These are phyloP conservation scores for Echites panduratus DNA, from an alignment of 257 asterid species.

Conservation along the genomic window DNA sequence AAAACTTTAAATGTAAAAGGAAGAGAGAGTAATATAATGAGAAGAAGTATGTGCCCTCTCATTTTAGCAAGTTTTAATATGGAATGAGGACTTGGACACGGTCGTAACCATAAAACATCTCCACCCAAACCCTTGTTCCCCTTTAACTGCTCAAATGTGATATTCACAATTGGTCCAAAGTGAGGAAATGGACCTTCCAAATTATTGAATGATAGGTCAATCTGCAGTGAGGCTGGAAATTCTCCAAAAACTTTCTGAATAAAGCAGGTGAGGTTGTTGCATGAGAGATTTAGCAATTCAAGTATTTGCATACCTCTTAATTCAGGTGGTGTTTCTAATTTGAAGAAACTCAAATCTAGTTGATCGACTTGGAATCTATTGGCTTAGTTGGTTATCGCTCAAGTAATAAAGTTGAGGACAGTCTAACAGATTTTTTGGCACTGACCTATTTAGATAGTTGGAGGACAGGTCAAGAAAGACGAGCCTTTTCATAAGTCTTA, in stretches of 20 bases:
- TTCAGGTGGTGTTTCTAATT: conserved; percentile 25
- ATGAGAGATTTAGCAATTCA: conserved; percentile 28
- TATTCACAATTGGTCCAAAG: conserved; percentile 18
- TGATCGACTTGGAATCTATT: conserved; percentile 20
- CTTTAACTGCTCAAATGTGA: conserved; percentile 15
- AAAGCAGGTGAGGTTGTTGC: conserved; percentile 26
- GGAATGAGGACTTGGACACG: no score
- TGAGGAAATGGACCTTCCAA: conserved; percentile 24
- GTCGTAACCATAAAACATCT: neutral
- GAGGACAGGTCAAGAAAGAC: conserved; percentile 15
- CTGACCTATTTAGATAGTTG: conserved; percentile 24
- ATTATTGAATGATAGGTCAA: conserved; percentile 21
- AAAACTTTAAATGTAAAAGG: conserved; percentile 2
- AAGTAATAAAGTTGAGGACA: conserved; percentile 12
- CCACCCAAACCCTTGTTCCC: conserved; percentile 30
- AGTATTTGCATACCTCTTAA: conserved; percentile 1
- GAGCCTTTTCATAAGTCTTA: conserved; percentile 16
- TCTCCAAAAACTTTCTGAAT: conserved; percentile 19
- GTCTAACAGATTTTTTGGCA: conserved; percentile 25
- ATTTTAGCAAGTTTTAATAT: neutral
- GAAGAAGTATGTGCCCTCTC: neutral
- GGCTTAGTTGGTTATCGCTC: conserved; percentile 20
- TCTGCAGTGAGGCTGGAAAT: conserved; percentile 6
- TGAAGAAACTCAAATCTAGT: conserved; percentile 25
- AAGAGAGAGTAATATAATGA: conserved; percentile 4